Evolutionary conservation across 208 protist genomes (phyloP).

Genomic region (Trypanosoma boissoni): DNA sequence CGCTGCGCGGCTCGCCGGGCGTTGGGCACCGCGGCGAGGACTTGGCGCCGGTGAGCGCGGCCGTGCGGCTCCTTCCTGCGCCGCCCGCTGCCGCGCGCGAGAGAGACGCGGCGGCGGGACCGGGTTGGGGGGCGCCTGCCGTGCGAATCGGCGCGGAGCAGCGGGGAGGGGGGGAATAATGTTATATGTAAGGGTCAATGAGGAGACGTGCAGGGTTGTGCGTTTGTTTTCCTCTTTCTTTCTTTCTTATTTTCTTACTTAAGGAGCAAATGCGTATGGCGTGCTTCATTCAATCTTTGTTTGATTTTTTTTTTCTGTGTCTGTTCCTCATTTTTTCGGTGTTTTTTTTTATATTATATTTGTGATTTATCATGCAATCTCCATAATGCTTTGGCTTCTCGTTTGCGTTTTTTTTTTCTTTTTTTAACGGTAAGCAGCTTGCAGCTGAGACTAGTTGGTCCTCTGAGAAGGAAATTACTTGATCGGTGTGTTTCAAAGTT

Average conservation of each 20-base stretch:
- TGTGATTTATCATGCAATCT: slow-evolving; percentile 25
- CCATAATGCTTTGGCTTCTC: neutral
- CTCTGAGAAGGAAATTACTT: neutral
- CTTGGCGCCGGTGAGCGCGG: slow-evolving; percentile 5
- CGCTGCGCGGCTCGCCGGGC: neutral
- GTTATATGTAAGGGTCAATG: too few species aligned
- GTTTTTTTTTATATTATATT: slow-evolving; percentile 29
- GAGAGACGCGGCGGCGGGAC: slow-evolving; percentile 8
- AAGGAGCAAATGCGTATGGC: neutral
- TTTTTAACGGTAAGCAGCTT: neutral
- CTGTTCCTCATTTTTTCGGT: slow-evolving; percentile 2
- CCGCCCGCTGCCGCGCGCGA: neutral
- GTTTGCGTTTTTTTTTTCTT: slow-evolving; percentile 1
- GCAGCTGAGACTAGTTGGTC: neutral
- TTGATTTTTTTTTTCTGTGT: neutral
- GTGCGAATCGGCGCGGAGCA: slow-evolving; percentile 1
- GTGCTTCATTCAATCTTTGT: too few species aligned
- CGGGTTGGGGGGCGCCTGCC: slow-evolving; percentile 7
- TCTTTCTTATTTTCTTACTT: slow-evolving; percentile 8
- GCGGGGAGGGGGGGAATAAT: too few species aligned
- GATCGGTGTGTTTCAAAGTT: neutral
- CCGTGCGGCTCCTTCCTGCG: neutral
- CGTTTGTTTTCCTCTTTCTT: neutral
- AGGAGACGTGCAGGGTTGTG: too few species aligned
- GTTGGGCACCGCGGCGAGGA: slow-evolving; percentile 1